Base-by-base conservation (phyloP, 2,329 filamentous ascomycete genomes). In the Catunica adiposa region DNA sequence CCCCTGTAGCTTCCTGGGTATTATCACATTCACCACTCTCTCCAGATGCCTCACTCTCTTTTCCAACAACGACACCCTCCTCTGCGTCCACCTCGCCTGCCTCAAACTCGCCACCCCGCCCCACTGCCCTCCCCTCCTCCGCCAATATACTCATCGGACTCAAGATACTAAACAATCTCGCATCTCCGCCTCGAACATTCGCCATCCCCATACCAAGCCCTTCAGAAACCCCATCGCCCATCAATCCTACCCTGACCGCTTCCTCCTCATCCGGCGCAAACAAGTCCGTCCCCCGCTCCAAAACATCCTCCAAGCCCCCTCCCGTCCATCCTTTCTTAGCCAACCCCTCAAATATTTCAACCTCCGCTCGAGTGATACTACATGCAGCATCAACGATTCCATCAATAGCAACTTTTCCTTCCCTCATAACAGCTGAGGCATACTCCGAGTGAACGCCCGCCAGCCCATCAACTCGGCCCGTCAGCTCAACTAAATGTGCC, bases 241-340 rank as follows among this genome's bases (percentile, higher is more conserved):
- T 42, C 7, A 42, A 54, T 17, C 50, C 57, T 14, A 63, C 63
- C 25, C 53, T 42, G 14, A 51, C 50, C 7, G 54, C 59, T 23
- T 64, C 62, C 61, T 66, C 62, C 61, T 66, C 69, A 15, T 71
- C 70, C 2, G 63, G 69, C 2, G 76, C 76, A 58, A 82, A 81
- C 17, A 83, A 66, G 63, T 84, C 81, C 37, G 73, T 71, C 7
- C 80, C 81, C 62, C 75, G 78, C 58, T 84, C 80, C 2, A 84
- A 68, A 3, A 84, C 66, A 34, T 83, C 80, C 58, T 84, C 81
- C 26, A 84, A 68, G 0, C 81, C 81, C 29, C 80, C 81, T 38
- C 81, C 81, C 20, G 70, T 76, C 81, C 80, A 84, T 6, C 81
- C 81, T 62, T 84, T 84, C 58, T 79, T 69, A 20, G 81, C 80